These are phyloP conservation scores for Macadamia integrifolia DNA, from an alignment of 164 flowering plant species.

Conservation along the genomic window DNA sequence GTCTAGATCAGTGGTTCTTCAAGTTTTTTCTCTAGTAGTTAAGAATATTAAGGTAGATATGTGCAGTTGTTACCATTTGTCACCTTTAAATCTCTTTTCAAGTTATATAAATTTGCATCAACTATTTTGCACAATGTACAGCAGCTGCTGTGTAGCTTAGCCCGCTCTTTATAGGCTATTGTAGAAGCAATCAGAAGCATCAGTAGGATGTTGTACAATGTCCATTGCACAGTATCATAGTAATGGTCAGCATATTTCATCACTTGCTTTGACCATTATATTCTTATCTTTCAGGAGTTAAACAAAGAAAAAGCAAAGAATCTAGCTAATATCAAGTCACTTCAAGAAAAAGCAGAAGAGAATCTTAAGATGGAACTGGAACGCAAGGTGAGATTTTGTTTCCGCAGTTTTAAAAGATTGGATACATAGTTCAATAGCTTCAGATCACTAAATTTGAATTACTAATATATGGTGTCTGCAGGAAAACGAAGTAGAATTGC, in stretches of 20 bases:
- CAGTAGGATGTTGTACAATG: too few relatives aligned
- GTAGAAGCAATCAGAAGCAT: too few relatives aligned
- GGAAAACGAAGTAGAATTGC: constrained; percentile 69
- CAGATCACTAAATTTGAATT: constrained; percentile 5
- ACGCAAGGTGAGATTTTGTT: constrained; percentile 47
- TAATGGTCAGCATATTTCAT: background rate
- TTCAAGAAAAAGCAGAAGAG: constrained; percentile 80
- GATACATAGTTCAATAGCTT: background rate
- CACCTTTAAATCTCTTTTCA: too few relatives aligned
- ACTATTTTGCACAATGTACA: too few relatives aligned
- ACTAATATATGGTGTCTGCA: constrained; percentile 25
- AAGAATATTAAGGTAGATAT: too few relatives aligned
- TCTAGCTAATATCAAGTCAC: constrained; percentile 61
- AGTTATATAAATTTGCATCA: too few relatives aligned
- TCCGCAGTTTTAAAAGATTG: background rate
- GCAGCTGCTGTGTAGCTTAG: too few relatives aligned
- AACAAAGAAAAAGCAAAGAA: constrained; percentile 75
- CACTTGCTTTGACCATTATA: background rate
- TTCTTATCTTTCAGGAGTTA: constrained; percentile 51
- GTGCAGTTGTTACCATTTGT: too few relatives aligned
- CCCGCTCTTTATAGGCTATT: too few relatives aligned
- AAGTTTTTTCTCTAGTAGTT: too few relatives aligned
- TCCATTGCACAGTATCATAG: too few relatives aligned
- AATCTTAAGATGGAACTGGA: constrained; percentile 68
- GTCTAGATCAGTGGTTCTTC: too few relatives aligned